Base-by-base conservation (phyloP, 441 rosid genomes). In the Adansonia gregorii region DNA sequence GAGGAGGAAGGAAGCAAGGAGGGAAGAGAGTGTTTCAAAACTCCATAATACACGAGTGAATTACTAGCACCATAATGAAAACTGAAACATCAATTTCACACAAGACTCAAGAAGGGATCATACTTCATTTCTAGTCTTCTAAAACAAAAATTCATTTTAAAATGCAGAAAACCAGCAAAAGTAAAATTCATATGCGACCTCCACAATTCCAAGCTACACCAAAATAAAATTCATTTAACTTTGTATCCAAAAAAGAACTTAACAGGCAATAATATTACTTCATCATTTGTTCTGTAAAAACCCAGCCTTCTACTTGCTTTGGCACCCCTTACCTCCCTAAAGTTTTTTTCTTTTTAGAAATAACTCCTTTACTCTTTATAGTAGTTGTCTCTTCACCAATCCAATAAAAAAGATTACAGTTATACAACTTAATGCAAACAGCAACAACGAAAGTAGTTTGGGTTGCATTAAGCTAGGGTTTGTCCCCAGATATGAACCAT, bases 171-270 rank as follows among this genome's bases (percentile, higher is more conserved):
- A 35, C 39, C 39, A 58, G 31, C 9, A 60, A 31, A 8, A 0
- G 65, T 17, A 31, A 8, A 22, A 69, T 45, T 74, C 68, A 71
- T 17, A 72, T 24, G 19, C 63, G 22, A 19, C 46, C 35, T 68
- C 6, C 27, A 15, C 56, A 41, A 61, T 12, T 8, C 22, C 73
- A 67, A 12, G 70, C 55, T 52, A 9, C 45, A 31, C 20, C 12
- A 41, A 27, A 39, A 72, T n/a, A 48, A n/a, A 72, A 51, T 64
- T 65, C n/a, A 22, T 55, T 15, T n/a, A 11, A 70, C 58, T 31
- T 69, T 10, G 43, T 7, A 48, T 24, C 14, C 14, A 43, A 78
- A 58, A 73, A 77, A 70, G 11, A 54, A 69, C 11, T 43, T 24
- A 22, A 22, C 46, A 68, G 58, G 24, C 43, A 49, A 51, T 22